phyloP scores from a whole-genome alignment of 148 eudicot genomes.

The Silene latifolia region DNA sequence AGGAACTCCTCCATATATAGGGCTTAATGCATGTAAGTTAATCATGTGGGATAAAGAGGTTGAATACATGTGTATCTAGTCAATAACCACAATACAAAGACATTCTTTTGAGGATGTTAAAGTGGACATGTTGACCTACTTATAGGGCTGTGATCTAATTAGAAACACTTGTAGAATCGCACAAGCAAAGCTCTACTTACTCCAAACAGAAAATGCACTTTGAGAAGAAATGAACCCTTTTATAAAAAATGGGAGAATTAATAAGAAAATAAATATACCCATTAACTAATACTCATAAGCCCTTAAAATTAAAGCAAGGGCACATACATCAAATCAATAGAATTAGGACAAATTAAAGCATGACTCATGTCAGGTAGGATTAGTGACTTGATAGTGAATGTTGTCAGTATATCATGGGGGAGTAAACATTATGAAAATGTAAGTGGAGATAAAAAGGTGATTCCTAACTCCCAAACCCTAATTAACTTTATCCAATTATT shows the following conservation, averaged over 20 bases:
- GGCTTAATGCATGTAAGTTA: too few relatives aligned
- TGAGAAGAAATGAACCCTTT: too few relatives aligned
- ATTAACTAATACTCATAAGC: neutral
- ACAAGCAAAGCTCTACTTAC: too few relatives aligned
- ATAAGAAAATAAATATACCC: conserved; percentile 19
- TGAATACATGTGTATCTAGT: too few relatives aligned
- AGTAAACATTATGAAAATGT: conserved; percentile 19
- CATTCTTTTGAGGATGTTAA: too few relatives aligned
- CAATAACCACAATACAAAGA: too few relatives aligned
- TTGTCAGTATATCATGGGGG: conserved; percentile 18
- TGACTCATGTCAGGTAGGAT: conserved; percentile 25
- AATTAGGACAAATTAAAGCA: conserved; percentile 33
- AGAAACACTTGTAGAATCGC: too few relatives aligned
- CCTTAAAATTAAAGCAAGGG: conserved; percentile 6
- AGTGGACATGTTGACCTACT: too few relatives aligned
- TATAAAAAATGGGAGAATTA: conserved; percentile 2
- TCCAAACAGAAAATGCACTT: too few relatives aligned
- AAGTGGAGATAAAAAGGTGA: conserved; percentile 32
- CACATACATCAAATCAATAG: conserved; percentile 27
- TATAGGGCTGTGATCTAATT: too few relatives aligned
- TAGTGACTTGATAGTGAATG: conserved; percentile 28
- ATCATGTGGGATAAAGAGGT: too few relatives aligned
- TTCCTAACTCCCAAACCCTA: conserved; percentile 27
- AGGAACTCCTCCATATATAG: too few relatives aligned
- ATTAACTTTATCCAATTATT: neutral